phyloP scores from a whole-genome alignment of 192 early-diverging fungal species.

The Spinellus fusiger region DNA sequence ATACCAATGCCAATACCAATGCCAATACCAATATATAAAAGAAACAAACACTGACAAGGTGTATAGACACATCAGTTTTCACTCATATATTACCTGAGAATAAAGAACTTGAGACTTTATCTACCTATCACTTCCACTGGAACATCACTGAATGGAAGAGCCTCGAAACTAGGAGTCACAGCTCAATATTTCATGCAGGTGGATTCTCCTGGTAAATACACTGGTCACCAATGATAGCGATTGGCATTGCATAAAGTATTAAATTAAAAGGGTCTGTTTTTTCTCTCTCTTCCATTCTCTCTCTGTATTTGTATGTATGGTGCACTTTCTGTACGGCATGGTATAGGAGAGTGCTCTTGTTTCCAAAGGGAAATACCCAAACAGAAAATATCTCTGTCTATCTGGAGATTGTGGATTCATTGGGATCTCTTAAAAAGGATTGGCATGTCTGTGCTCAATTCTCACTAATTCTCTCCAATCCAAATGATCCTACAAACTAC shows the following conservation, averaged over 20 bases:
- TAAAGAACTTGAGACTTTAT: constrained; percentile 18
- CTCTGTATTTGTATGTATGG: too few species aligned
- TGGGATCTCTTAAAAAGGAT: constrained; percentile 32
- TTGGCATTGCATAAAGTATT: neutral
- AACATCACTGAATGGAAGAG: constrained; percentile 18
- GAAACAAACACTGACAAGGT: neutral
- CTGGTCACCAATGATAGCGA: too few species aligned
- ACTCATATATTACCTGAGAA: constrained; percentile 12
- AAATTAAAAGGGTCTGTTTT: too few species aligned
- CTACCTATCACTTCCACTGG: constrained; percentile 16
- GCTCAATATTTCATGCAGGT: constrained; percentile 21
- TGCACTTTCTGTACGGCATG: too few species aligned
- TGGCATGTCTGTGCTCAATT: constrained; percentile 88
- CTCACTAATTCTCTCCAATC: constrained; percentile 71
- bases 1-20: too few species aligned
- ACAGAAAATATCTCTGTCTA: constrained; percentile 72
- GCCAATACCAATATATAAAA: too few species aligned
- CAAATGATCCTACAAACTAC: constrained; percentile 55
- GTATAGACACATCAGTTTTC: constrained; percentile 13
- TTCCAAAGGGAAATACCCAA: constrained; percentile 83
- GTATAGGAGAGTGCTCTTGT: constrained; percentile 58
- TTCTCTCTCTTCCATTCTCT: too few species aligned
- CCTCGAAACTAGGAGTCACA: constrained; percentile 12
- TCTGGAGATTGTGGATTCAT: constrained; percentile 78
- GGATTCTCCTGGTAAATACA: constrained; percentile 20